Percentiles rank a stretch among this genome's conserved stretches.
Evolutionary conservation across 2,329 filamentous ascomycete species (phyloP).

Genomic region (Aureobasidium sp.): DNA sequence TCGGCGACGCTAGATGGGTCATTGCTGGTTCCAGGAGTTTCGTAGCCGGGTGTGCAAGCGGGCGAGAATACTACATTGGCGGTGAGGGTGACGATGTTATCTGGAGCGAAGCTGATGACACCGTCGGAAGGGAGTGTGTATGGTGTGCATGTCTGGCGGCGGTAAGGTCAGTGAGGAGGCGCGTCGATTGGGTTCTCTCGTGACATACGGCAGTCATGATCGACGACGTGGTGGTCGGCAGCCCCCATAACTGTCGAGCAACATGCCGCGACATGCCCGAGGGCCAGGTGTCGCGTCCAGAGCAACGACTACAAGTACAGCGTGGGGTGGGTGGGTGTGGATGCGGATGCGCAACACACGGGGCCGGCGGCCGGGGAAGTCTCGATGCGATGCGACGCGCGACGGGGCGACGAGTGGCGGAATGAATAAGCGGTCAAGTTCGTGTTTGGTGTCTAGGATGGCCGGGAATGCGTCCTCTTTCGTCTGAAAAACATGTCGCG

Average conservation of each 20-base stretch:
- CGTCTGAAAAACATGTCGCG: conserved; percentile 5
- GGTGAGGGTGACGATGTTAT: conserved; percentile 50
- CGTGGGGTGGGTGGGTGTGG: neutral
- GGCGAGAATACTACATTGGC: conserved; percentile 52
- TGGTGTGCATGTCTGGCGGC: conserved; percentile 47
- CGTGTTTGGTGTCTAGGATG: neutral
- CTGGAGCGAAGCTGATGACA: conserved; percentile 43
- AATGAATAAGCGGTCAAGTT: neutral
- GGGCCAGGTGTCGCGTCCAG: conserved; percentile 1
- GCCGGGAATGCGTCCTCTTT: neutral
- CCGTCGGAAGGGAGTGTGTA: conserved; percentile 54
- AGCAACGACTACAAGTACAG: conserved; percentile 18
- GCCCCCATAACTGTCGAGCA: conserved; percentile 25
- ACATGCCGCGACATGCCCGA: conserved; percentile 11
- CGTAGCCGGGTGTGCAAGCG: conserved; percentile 37
- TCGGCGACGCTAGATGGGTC: conserved; percentile 50
- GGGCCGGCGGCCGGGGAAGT: neutral
- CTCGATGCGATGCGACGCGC: neutral
- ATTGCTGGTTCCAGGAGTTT: conserved; percentile 30
- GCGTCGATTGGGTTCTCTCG: neutral
- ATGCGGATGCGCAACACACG: neutral
- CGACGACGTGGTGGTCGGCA: conserved; percentile 18
- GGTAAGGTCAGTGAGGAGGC: neutral
- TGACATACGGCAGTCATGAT: conserved; percentile 1
- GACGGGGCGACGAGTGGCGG: neutral